These are phyloP conservation scores for Anthracocystis setariae DNA, from an alignment of 1,284 basidiomycete species.

Conservation along the genomic window DNA sequence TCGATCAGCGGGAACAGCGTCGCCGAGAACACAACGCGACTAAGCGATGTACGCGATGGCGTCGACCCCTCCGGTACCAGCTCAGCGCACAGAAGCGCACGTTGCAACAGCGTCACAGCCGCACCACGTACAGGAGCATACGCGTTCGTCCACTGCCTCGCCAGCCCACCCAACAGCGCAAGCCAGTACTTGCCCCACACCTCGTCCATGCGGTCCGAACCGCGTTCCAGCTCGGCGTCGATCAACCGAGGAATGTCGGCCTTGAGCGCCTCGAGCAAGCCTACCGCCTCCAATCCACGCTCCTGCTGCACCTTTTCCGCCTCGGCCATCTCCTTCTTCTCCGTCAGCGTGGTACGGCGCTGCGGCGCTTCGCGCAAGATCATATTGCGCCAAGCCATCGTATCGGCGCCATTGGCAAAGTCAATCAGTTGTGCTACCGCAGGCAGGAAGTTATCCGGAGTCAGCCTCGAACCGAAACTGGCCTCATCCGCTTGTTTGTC, in stretches of 20 bases:
- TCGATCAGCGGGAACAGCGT: conserved; percentile 93
- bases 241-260: conserved; percentile 54
- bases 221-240: conserved; percentile 15
- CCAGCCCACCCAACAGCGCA: conserved; percentile 80
- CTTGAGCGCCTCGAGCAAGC: conserved; percentile 73
- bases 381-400: conserved; percentile 50
- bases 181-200: conserved; percentile 85
- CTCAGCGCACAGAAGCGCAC: conserved; percentile 75
- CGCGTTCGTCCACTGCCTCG: conserved; percentile 85
- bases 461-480: conserved; percentile 70
- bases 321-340: conserved; percentile 65
- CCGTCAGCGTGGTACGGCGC: conserved; percentile 58
- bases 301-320: conserved; percentile 69
- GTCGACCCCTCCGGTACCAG: conserved; percentile 65
- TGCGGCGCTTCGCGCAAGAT: conserved; percentile 30
- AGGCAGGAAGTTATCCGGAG: conserved; percentile 82
- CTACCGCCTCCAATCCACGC: conserved; percentile 83
- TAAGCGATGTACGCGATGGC: conserved; percentile 72
- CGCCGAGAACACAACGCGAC: conserved; percentile 77
- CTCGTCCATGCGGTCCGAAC: conserved; percentile 63
- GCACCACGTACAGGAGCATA: conserved; percentile 84
- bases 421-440: conserved; percentile 85
- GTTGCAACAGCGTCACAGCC: conserved; percentile 85
- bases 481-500: conserved; percentile 61
- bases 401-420: conserved; percentile 73